Evolutionary conservation across 345 rosid species (phyloP).

Genomic region (Boechera retrofracta): DNA sequence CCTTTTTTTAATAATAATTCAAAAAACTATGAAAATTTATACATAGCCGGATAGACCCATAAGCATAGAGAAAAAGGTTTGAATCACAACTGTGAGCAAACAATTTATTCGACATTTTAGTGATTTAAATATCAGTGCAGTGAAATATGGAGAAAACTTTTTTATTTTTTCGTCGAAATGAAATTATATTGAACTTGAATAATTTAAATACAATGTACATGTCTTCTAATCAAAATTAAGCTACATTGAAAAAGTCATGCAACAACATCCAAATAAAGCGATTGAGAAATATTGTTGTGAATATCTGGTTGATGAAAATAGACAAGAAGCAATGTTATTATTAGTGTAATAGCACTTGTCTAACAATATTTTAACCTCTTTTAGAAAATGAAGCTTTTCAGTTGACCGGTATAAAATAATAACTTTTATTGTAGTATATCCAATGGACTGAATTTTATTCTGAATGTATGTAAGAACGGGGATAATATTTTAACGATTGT

Average conservation of each 20-base stretch:
- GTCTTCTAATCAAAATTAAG: neutral
- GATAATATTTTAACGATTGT: neutral
- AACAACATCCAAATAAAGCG: constrained; percentile 20
- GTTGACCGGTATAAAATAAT: neutral
- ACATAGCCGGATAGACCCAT: too few species aligned
- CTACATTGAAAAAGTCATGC: neutral
- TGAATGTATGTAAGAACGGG: neutral
- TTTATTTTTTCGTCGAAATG: too few species aligned
- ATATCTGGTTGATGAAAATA: neutral
- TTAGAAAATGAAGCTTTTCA: neutral
- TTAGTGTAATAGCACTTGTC: neutral
- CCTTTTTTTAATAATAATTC: too few species aligned
- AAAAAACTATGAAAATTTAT: too few species aligned
- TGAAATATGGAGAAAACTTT: neutral
- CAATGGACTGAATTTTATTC: neutral
- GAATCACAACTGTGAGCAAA: too few species aligned
- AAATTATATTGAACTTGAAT: too few species aligned
- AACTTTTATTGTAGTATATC: neutral
- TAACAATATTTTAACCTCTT: neutral
- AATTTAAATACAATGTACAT: neutral
- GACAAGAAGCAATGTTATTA: neutral
- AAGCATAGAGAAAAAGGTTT: too few species aligned
- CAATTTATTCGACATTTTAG: too few species aligned
- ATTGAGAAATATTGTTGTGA: neutral
- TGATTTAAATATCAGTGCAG: too few species aligned